Evolutionary conservation across 2,329 filamentous ascomycete genomes (phyloP).

Genomic region (Fusarium falciforme): DNA sequence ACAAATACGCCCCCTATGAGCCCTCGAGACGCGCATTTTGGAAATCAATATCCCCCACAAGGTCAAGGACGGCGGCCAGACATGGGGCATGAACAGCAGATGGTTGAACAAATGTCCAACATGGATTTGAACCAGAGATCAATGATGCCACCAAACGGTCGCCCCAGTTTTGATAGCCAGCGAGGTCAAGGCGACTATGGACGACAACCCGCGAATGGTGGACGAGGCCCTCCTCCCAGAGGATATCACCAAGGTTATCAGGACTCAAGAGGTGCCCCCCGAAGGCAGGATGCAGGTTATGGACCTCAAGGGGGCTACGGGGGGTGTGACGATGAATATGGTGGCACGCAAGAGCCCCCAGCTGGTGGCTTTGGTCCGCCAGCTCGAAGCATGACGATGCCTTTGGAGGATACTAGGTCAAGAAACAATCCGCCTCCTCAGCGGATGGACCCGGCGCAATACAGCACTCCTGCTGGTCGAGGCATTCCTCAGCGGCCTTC

Average conservation of each 20-base stretch:
- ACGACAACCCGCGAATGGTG: slow-evolving; percentile 40
- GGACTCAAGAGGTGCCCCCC: slow-evolving; percentile 45
- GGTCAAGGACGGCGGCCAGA: slow-evolving; percentile 34
- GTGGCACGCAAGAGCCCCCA: slow-evolving; percentile 44
- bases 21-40: slow-evolving; percentile 43
- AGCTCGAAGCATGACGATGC: slow-evolving; percentile 72
- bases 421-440: slow-evolving; percentile 52
- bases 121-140: slow-evolving; percentile 50
- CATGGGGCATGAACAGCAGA: slow-evolving; percentile 46
- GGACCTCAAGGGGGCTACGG: slow-evolving; percentile 39
- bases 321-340: slow-evolving; percentile 44
- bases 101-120: slow-evolving; percentile 49
- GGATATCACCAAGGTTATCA: slow-evolving; percentile 50
- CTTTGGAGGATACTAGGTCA: slow-evolving; percentile 58
- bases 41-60: slow-evolving; percentile 37
- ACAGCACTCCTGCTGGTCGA: slow-evolving; percentile 58
- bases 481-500: slow-evolving; percentile 64
- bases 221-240: slow-evolving; percentile 44
- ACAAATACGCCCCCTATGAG: slow-evolving; percentile 47
- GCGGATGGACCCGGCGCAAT: slow-evolving; percentile 59
- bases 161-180: slow-evolving; percentile 43
- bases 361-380: slow-evolving; percentile 62
- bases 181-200: slow-evolving; percentile 43
- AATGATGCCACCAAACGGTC: slow-evolving; percentile 34
- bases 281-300: slow-evolving; percentile 39